Percentiles rank a stretch among this genome's conserved stretches.
Conservation (phyloP, 208 protist species). For the Endotrypanum monterogeii region DNA sequence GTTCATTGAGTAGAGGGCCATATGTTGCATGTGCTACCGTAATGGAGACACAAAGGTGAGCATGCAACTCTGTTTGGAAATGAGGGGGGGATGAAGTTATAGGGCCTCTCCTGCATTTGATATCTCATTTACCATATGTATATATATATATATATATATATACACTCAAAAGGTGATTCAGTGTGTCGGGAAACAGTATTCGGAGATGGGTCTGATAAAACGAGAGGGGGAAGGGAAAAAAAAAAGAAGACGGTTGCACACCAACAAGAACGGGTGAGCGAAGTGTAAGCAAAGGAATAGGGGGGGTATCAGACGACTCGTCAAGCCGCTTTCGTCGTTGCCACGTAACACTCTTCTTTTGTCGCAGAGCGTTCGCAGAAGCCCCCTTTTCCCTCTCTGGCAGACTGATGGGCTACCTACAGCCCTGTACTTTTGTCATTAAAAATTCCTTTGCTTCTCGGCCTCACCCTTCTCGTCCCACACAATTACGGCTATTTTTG, state of each 20-base stretch:
- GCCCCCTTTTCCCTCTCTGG: background rate
- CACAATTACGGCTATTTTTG: too few species aligned
- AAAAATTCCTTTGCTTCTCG: background rate
- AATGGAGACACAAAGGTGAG: background rate
- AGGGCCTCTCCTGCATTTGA: background rate
- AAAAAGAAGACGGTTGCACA: background rate
- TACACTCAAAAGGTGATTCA: too few species aligned
- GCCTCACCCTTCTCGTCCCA: background rate
- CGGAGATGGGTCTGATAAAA: background rate
- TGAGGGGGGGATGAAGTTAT: background rate
- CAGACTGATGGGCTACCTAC: background rate
- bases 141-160: background rate
- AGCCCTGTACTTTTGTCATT: background rate
- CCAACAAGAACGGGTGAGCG: background rate
- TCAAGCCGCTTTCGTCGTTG: background rate
- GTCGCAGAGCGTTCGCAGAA: background rate
- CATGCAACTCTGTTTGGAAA: background rate
- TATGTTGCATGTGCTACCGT: background rate
- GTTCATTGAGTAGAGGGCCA: background rate
- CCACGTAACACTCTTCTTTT: background rate
- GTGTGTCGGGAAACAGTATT: too few species aligned
- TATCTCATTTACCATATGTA: background rate
- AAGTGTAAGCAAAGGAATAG: background rate
- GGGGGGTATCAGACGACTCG: background rate
- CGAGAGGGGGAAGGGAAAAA: background rate